Percentiles rank a stretch among this genome's conserved stretches.
These are phyloP conservation scores for Colletotrichum karsti DNA, from an alignment of 2,329 filamentous ascomycete genomes.

Conservation along the genomic window DNA sequence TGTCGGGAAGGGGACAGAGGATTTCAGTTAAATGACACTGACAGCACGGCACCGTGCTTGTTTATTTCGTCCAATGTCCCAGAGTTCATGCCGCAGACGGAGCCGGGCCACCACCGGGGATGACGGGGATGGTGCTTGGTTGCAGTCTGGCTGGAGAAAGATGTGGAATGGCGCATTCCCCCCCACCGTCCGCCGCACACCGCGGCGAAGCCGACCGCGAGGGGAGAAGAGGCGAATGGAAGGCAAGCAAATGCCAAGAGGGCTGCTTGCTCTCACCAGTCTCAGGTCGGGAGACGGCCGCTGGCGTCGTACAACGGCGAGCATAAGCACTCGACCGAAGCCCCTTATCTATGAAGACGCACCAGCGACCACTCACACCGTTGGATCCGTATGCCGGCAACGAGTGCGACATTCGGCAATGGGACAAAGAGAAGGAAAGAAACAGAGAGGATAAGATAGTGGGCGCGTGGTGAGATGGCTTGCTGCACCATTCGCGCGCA, in stretches of 20 bases:
- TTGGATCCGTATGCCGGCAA: background rate
- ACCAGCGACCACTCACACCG: background rate
- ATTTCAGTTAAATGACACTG: background rate
- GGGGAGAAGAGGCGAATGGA: background rate
- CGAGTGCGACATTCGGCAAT: background rate
- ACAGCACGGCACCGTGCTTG: background rate
- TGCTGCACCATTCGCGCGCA: background rate
- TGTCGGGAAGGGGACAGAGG: background rate
- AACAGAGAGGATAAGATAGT: background rate
- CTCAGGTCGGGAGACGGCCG: too few relatives aligned
- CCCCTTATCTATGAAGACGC: background rate
- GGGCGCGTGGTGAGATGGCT: background rate
- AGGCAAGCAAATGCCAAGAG: background rate
- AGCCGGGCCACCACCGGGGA: background rate
- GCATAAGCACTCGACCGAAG: background rate
- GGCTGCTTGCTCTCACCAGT: too few relatives aligned
- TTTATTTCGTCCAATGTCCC: background rate
- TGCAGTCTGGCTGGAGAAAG: background rate
- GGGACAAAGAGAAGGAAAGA: background rate
- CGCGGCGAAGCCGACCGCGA: constrained; percentile 35
- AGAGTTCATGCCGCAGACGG: background rate
- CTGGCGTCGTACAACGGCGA: too few relatives aligned
- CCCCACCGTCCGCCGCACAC: constrained; percentile 42
- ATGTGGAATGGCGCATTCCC: background rate
- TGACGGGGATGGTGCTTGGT: background rate